These are phyloP conservation scores for Populus davidiana DNA, from an alignment of 345 rosid species.

Conservation along the genomic window DNA sequence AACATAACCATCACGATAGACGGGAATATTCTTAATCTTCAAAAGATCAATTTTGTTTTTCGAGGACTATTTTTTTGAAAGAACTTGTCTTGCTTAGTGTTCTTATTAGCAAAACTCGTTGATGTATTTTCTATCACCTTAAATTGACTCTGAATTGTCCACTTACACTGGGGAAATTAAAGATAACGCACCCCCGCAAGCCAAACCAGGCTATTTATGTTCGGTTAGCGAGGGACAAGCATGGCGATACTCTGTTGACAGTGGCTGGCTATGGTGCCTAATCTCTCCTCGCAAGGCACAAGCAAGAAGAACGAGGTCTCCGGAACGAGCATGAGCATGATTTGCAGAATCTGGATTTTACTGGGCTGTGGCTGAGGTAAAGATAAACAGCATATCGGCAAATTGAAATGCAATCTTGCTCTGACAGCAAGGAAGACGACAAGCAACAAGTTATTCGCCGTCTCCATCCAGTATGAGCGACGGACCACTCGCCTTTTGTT, in stretches of 20 bases:
- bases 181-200: background rate
- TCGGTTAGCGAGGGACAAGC: background rate
- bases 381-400: background rate
- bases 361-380: background rate
- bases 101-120: background rate
- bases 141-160: background rate
- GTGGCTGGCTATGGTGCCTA: background rate
- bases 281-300: background rate
- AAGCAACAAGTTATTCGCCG: background rate
- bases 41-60: background rate
- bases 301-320: background rate
- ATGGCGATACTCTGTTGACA: too few relatives aligned
- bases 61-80: background rate
- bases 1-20: background rate
- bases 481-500: too few relatives aligned
- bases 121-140: background rate
- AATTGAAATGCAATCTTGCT: fast-evolving
- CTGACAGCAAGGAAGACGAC: background rate
- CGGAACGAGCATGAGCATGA: background rate
- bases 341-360: background rate
- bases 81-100: background rate
- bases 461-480: background rate
- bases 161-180: background rate
- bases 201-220: too few relatives aligned
- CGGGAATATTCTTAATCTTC: background rate